Evolutionary conservation across 176 grass and related monocot genomes (phyloP).

Genomic region (Avena atlantica): DNA sequence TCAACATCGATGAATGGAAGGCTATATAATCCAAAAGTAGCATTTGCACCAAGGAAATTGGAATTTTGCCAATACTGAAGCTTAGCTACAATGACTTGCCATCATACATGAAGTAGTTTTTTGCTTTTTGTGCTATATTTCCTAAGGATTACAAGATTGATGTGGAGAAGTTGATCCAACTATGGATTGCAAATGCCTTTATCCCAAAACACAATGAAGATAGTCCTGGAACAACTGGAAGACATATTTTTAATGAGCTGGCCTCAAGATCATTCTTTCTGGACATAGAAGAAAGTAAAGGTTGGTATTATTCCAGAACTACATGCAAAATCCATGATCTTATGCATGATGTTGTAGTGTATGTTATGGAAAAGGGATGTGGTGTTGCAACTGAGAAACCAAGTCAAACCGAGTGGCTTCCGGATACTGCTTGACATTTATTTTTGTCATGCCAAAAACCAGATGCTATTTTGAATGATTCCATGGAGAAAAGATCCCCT

Average conservation of each 20-base stretch:
- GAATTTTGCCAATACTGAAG: background rate
- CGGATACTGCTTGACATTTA: background rate
- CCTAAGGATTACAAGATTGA: slow-evolving; percentile 33
- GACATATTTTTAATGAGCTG: background rate
- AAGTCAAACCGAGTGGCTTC: background rate
- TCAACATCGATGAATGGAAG: background rate
- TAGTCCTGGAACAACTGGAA: background rate
- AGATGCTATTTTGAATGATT: background rate
- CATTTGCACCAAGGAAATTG: background rate
- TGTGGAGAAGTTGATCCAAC: background rate
- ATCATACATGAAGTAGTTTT: slow-evolving; percentile 4
- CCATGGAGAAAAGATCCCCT: background rate
- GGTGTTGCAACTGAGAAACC: background rate
- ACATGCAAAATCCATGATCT: background rate
- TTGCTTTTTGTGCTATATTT: slow-evolving; percentile 27
- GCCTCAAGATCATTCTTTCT: background rate
- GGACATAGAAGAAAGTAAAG: background rate
- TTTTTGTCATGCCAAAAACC: background rate
- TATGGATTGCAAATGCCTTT: background rate
- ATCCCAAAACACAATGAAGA: background rate
- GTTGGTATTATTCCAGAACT: background rate
- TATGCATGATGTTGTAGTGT: background rate
- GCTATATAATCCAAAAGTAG: background rate
- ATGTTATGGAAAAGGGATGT: background rate
- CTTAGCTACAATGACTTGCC: slow-evolving; percentile 21